These are phyloP conservation scores for Zizania palustris DNA, from an alignment of 202 grass and related monocot genomes.

Conservation along the genomic window DNA sequence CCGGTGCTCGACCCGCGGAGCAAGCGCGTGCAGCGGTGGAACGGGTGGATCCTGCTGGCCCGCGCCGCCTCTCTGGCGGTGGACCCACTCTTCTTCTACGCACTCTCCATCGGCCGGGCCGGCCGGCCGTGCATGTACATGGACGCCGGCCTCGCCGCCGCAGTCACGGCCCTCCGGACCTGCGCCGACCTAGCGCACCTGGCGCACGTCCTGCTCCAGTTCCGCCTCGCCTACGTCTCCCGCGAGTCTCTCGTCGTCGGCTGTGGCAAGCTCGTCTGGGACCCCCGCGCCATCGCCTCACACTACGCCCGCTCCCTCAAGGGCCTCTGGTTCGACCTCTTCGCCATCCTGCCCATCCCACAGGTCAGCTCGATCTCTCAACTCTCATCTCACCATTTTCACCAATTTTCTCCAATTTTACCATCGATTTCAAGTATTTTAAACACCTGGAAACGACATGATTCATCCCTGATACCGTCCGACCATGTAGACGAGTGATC, in stretches of 20 bases:
- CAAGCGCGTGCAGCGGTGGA: slow-evolving; percentile 82
- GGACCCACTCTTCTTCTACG: slow-evolving; percentile 98
- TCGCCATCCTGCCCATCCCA: slow-evolving; percentile 88
- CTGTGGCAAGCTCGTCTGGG: slow-evolving; percentile 96
- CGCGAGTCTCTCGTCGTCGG: slow-evolving; percentile 92
- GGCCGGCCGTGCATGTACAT: slow-evolving; percentile 65
- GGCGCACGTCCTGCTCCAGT: slow-evolving; percentile 83
- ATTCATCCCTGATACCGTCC: not conserved
- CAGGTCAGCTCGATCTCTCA: slow-evolving; percentile 57
- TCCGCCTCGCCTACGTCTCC: slow-evolving; percentile 91
- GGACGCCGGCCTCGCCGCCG: slow-evolving; percentile 62
- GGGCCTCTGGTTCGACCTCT: slow-evolving; percentile 90
- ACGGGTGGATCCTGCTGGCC: slow-evolving; percentile 73
- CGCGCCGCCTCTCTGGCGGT: slow-evolving; percentile 74
- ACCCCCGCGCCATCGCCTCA: slow-evolving; percentile 74
- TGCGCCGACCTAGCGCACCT: slow-evolving; percentile 71
- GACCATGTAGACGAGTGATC: slow-evolving; percentile 20
- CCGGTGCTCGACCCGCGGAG: slow-evolving; percentile 85
- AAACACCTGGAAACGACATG: slow-evolving; percentile 9
- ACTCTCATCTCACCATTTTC: not conserved
- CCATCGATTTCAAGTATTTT: slow-evolving; percentile 1
- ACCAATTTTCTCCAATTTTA: not conserved
- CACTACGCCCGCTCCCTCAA: slow-evolving; percentile 70
- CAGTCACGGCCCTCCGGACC: slow-evolving; percentile 63
- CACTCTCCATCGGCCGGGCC: slow-evolving; percentile 60